Conservation (phyloP, 768 basidiomycete genomes). For the Russula ochroleuca region DNA sequence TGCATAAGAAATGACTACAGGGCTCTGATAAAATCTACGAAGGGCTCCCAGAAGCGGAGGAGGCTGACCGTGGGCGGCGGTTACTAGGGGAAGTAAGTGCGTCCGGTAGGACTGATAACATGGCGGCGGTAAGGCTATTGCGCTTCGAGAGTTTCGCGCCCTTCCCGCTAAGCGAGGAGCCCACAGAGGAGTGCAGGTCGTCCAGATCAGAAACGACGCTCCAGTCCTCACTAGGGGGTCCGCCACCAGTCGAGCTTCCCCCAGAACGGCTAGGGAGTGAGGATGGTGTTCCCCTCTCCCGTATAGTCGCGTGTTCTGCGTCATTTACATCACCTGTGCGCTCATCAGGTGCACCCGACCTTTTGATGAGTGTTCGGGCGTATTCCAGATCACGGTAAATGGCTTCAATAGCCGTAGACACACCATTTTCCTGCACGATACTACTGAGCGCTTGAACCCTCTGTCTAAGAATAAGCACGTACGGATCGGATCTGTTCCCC, state of each 20-base stretch:
- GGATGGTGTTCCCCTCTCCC: slow-evolving; percentile 29
- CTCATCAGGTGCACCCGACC: slow-evolving; percentile 31
- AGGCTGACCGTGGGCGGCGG: slow-evolving; percentile 22
- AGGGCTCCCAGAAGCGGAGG: slow-evolving; percentile 21
- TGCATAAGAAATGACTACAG: not conserved
- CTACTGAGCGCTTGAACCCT: not conserved
- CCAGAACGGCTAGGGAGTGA: slow-evolving; percentile 27
- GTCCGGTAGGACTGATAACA: slow-evolving; percentile 28
- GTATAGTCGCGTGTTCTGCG: slow-evolving; percentile 38
- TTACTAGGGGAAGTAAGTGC: slow-evolving; percentile 23
- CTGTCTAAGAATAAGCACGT: slow-evolving; percentile 29
- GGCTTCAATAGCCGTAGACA: slow-evolving; percentile 85
- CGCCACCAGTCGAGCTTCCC: slow-evolving; percentile 44
- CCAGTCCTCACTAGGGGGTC: slow-evolving; percentile 73
- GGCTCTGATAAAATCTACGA: not conserved
- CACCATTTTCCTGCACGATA: slow-evolving; percentile 79
- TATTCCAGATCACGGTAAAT: slow-evolving; percentile 97
- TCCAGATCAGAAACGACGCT: slow-evolving; percentile 81
- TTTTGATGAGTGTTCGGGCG: slow-evolving; percentile 81
- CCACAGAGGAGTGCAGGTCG: slow-evolving; percentile 51
- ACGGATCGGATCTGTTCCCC: slow-evolving; percentile 87
- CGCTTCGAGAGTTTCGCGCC: slow-evolving; percentile 40
- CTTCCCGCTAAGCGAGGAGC: slow-evolving; percentile 36
- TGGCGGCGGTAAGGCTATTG: slow-evolving; percentile 33
- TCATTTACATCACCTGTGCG: slow-evolving; percentile 30